A percentile compares a stretch with the other conserved stretches of the same genome.
phyloP scores from a whole-genome alignment of 2,329 filamentous ascomycete species.

The Tolypocladium ophioglossoides region DNA sequence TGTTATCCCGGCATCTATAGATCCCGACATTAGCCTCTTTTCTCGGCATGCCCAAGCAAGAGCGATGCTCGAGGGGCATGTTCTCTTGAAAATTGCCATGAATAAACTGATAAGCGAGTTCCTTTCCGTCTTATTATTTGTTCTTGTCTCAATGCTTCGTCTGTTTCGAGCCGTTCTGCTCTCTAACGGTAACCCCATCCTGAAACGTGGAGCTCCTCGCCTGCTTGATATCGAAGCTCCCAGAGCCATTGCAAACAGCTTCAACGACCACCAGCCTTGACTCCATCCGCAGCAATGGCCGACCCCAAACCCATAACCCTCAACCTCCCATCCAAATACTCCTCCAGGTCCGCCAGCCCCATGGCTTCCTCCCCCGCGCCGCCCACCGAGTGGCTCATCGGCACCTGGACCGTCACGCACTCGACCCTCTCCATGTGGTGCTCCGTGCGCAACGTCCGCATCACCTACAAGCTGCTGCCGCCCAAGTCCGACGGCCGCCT shows the following conservation, averaged over 20 bases:
- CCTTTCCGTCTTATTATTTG: background rate
- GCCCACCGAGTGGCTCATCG: conserved; percentile 46
- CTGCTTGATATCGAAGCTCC: background rate
- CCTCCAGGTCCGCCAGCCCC: conserved; percentile 12
- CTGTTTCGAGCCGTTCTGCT: background rate
- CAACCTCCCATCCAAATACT: conserved; percentile 37
- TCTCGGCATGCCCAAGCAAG: background rate
- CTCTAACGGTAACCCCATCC: background rate
- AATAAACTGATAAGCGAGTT: background rate
- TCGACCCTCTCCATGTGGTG: conserved; percentile 75
- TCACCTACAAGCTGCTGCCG: conserved; percentile 56
- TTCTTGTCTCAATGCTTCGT: background rate
- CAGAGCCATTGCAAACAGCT: background rate
- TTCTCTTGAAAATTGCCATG: background rate
- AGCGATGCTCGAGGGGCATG: background rate
- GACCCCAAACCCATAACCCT: conserved; percentile 13
- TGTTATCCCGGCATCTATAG: conserved; percentile 54
- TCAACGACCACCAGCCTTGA: background rate
- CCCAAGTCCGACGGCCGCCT: conserved; percentile 24
- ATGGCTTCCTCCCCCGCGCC: conserved; percentile 28
- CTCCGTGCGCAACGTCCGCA: conserved; percentile 66
- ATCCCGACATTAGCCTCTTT: background rate
- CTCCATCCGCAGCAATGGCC: conserved; percentile 1
- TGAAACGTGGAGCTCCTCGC: background rate
- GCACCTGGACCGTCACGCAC: conserved; percentile 66